phyloP scores from a whole-genome alignment of 1,284 basidiomycete genomes.

The Amylostereum areolatum region DNA sequence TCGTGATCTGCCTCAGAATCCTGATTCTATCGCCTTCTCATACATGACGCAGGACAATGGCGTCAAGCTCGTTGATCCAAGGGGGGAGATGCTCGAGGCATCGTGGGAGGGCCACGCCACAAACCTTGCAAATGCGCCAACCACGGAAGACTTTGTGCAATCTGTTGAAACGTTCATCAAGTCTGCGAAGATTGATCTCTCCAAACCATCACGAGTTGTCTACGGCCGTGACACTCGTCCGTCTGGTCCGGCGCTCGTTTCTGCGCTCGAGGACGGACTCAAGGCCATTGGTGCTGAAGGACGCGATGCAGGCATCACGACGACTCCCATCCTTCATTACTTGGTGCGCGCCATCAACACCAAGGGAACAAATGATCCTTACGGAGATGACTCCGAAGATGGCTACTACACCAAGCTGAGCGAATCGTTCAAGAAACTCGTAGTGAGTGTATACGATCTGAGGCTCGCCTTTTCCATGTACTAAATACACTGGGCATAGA shows the following conservation, averaged over 20 bases:
- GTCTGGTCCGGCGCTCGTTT: conserved; percentile 78
- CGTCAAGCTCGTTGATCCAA: conserved; percentile 95
- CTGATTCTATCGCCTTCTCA: not conserved
- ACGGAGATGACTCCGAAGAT: conserved; percentile 79
- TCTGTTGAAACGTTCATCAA: conserved; percentile 63
- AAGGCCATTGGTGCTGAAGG: conserved; percentile 58
- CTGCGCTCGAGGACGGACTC: conserved; percentile 83
- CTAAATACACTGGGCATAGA: conserved; percentile 28
- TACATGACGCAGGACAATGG: conserved; percentile 80
- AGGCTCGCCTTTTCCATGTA: conserved; percentile 7
- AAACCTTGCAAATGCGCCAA: conserved; percentile 79
- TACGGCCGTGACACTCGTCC: conserved; percentile 94
- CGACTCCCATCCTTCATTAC: conserved; percentile 96
- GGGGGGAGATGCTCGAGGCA: conserved; percentile 98
- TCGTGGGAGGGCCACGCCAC: conserved; percentile 94
- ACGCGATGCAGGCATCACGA: conserved; percentile 80
- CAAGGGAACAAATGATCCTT: conserved; percentile 66
- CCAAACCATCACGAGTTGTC: conserved; percentile 76
- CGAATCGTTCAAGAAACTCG: conserved; percentile 80
- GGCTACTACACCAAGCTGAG: conserved; percentile 89
- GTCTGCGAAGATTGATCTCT: conserved; percentile 72
- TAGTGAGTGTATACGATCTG: conserved; percentile 48
- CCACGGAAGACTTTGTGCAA: conserved; percentile 67
- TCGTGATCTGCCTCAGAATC: conserved; percentile 17
- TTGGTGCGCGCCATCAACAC: conserved; percentile 90